Conservation (phyloP, 2,329 filamentous ascomycete species). For the Shiraia bambusicola region DNA sequence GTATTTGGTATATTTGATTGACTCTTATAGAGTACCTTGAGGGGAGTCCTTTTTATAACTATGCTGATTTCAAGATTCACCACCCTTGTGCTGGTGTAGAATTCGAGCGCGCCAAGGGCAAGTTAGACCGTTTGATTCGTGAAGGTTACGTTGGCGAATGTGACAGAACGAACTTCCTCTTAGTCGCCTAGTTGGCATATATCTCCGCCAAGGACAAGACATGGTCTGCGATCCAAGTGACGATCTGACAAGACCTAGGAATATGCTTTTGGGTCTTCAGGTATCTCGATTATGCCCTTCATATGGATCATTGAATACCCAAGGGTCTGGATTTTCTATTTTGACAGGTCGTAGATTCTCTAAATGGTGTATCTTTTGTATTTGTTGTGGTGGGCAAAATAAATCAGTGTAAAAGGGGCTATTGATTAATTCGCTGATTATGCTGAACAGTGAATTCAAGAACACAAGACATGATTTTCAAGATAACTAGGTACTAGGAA, state of each 20-base stretch:
- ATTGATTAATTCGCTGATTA: too few species aligned
- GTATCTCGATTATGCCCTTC: constrained; percentile 28
- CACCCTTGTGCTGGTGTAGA: constrained; percentile 26
- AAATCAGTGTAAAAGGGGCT: too few species aligned
- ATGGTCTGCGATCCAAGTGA: constrained; percentile 30
- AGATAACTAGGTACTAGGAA: too few species aligned
- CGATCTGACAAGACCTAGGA: constrained; percentile 40
- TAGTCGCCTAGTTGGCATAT: constrained; percentile 37
- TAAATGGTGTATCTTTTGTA: too few species aligned
- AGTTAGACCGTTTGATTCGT: constrained; percentile 34
- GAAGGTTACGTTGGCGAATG: constrained; percentile 29
- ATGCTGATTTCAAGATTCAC: constrained; percentile 29
- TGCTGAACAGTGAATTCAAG: too few species aligned
- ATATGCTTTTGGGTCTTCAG: constrained; percentile 23
- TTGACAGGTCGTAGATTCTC: not conserved
- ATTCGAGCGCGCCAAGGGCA: constrained; percentile 32
- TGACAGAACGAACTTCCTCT: constrained; percentile 33
- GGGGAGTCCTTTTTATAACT: too few species aligned
- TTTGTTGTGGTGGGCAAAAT: too few species aligned
- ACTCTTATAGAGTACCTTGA: constrained; percentile 50
- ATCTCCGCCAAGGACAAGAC: constrained; percentile 35
- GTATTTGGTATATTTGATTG: constrained; percentile 46
- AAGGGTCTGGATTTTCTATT: not conserved
- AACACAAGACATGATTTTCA: too few species aligned
- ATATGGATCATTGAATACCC: too few species aligned